Percentiles rank a stretch among this genome's conserved stretches.
phyloP scores from a whole-genome alignment of 2,329 filamentous ascomycete species.

The Aaosphaeria pasadenensis region DNA sequence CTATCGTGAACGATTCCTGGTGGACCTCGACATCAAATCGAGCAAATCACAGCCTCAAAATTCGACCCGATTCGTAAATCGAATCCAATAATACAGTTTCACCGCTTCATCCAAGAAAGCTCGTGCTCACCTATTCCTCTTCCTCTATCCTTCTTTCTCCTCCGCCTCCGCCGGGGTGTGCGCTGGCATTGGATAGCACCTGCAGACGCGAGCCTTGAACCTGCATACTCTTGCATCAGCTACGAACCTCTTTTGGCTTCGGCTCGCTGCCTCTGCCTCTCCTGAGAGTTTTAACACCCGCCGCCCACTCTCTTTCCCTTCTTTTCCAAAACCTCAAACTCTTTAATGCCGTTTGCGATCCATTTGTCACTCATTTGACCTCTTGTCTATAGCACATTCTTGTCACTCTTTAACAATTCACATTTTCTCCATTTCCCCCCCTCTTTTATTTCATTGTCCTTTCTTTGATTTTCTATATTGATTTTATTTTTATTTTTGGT shows the following conservation, averaged over 20 bases:
- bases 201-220: conserved; percentile 20
- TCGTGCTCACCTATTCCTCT: too few species aligned
- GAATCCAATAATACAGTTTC: too few species aligned
- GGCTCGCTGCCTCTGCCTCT: conserved; percentile 15
- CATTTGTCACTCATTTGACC: conserved; percentile 34
- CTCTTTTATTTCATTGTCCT: conserved; percentile 14
- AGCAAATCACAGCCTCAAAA: too few species aligned
- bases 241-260: conserved; percentile 21
- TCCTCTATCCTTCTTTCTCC: conserved; percentile 17
- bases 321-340: conserved; percentile 24
- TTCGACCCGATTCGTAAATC: too few species aligned
- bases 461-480: neutral
- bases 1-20: too few species aligned
- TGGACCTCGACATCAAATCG: too few species aligned
- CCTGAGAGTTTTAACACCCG: conserved; percentile 25
- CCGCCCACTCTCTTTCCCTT: conserved; percentile 26
- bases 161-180: conserved; percentile 10
- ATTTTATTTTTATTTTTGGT: neutral
- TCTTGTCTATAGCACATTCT: conserved; percentile 31
- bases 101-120: too few species aligned
- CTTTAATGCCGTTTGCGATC: conserved; percentile 34
- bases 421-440: conserved; percentile 17
- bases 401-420: conserved; percentile 29
- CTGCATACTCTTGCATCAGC: conserved; percentile 29
- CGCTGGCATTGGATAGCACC: conserved; percentile 29